Evolutionary conservation across 1,284 basidiomycete species (phyloP), one percentile per base, ranked within the genome.

Genomic region (Lentinula novae-zelandiae): DNA sequence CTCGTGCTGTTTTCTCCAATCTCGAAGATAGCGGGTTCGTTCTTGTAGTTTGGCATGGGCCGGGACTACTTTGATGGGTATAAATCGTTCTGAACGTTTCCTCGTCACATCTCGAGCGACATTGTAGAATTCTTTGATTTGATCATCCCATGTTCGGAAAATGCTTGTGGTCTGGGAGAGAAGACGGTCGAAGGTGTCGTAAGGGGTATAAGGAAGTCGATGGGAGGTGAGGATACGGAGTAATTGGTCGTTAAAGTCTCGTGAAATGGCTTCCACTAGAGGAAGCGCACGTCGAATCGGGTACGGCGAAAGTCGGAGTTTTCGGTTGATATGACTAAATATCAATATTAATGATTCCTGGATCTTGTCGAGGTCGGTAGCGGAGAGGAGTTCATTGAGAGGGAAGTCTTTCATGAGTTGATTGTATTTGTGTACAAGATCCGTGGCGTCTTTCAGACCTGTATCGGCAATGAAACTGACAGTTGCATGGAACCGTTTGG

Each of bases 341-440:
- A 99, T 96, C 65, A 92, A 82, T 9, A 84, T 76, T 20, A 98
- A 80, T 0, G 93, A 88, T 71, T 97, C 94, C 70, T 95, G 88
- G 46, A 97, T 91, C 78, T 96, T 98, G 70, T 93, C 91, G 2
- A 99, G 85, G 72, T 98, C 96, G 0, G 96, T 97, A 0, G 97
- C 95, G 2, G 96, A 93, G 17, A 99, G 83, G 13, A 99, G 86
- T 71, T 98, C 96, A 71, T 98, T 96, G 46, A 99, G 79, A 0
- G 97, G 97, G 69, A 99, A 98, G 71, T 99, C 97, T 75, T 96
- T 97, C 96, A 99, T 98, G 62, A 99, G 83, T 65, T 93, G 87
- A 70, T 99, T 98, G 80, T 98, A 96, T 74, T 96, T 96, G 81
- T 95, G 93, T 2, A 96, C 95, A 5, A 88, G 78, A 69, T 97